phyloP scores from a whole-genome alignment of 2,329 filamentous ascomycete genomes.

The Dactylonectria macrodidyma region DNA sequence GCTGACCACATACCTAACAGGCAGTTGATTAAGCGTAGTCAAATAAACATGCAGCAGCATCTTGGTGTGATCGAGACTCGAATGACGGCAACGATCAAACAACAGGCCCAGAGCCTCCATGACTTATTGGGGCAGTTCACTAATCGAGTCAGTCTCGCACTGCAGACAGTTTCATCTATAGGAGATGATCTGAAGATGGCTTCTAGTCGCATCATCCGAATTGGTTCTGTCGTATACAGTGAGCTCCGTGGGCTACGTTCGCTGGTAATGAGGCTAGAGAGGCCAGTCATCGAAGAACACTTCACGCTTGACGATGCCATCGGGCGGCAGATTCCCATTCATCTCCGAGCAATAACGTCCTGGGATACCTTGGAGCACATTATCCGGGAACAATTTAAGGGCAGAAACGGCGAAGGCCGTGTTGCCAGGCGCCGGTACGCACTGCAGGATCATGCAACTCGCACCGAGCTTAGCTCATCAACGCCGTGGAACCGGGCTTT shows the following conservation, averaged over 20 bases:
- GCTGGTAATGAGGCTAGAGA: not conserved
- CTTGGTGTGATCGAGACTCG: constrained; percentile 2
- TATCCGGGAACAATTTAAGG: constrained; percentile 1
- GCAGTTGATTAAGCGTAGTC: not conserved
- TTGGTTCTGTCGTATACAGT: not conserved
- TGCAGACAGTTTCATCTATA: not conserved
- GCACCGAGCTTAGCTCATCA: not conserved
- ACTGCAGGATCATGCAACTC: not conserved
- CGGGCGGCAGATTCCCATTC: constrained; percentile 5
- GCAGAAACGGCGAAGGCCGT: not conserved
- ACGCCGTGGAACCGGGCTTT: not conserved
- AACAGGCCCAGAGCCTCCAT: not conserved
- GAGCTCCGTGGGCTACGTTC: not conserved
- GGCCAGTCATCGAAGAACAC: constrained; percentile 5
- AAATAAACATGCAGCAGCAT: not conserved
- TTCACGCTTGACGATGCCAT: constrained; percentile 10
- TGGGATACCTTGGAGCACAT: constrained; percentile 9
- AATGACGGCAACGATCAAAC: not conserved
- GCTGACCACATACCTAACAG: not conserved
- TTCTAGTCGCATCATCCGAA: not conserved
- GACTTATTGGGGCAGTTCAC: not conserved
- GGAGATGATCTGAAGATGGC: not conserved
- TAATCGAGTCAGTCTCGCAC: not conserved
- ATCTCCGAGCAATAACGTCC: constrained; percentile 1
- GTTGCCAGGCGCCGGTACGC: constrained; percentile 3